These are phyloP conservation scores for Angomonas ambiguus DNA, from an alignment of 208 protist species.

Conservation along the genomic window DNA sequence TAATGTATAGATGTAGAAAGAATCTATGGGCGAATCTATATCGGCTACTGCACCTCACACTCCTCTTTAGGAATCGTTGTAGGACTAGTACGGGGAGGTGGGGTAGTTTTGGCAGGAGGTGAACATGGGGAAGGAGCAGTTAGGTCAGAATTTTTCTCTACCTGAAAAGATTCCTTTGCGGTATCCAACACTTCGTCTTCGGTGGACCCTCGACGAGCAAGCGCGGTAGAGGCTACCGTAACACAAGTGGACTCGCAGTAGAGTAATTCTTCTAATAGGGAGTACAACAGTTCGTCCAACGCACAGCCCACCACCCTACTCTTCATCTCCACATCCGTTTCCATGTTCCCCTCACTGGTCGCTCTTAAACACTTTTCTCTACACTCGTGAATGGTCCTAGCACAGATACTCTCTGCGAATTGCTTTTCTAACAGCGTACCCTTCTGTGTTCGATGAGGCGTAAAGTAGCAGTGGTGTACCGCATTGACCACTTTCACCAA, in stretches of 20 bases:
- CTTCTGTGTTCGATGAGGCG: conserved; percentile 14
- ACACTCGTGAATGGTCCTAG: conserved; percentile 33
- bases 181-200: not conserved
- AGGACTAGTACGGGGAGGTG: not conserved
- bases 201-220: not conserved
- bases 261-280: conserved; percentile 52
- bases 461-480: conserved; percentile 41
- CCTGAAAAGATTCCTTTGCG: not conserved
- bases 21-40: not conserved
- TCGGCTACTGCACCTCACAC: conserved; percentile 38
- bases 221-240: conserved; percentile 19
- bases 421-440: not conserved
- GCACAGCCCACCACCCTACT: conserved; percentile 15
- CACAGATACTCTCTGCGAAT: conserved; percentile 18
- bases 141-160: not conserved
- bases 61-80: conserved; percentile 14
- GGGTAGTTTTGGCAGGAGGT: no score
- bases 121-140: no score
- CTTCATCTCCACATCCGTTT: conserved; percentile 20
- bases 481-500: conserved; percentile 77
- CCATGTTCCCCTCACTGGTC: conserved; percentile 38
- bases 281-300: conserved; percentile 27
- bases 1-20: not conserved
- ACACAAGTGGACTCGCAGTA: conserved; percentile 57
- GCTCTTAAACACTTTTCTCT: conserved; percentile 39